Evolutionary conservation across 108 stramenopile genomes (phyloP).

Genomic region (Stephanodiscus minutulus): DNA sequence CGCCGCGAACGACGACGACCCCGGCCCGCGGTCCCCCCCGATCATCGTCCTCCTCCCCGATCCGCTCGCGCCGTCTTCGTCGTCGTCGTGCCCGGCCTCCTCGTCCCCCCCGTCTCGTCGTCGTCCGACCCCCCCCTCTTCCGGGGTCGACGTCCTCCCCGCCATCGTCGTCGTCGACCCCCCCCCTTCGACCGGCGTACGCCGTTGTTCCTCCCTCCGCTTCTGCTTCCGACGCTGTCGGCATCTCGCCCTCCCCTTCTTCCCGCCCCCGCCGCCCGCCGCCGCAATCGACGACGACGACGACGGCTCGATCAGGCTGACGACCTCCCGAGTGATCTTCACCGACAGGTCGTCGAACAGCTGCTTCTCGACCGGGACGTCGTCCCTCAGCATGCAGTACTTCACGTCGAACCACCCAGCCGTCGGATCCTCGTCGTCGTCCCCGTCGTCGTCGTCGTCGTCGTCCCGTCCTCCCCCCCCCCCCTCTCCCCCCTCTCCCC

Average conservation of each 20-base stretch:
- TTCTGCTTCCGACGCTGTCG: slow-evolving; percentile 33
- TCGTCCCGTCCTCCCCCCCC: background rate
- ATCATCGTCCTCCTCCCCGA: background rate
- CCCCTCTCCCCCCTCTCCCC: background rate
- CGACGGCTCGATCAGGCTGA: slow-evolving; percentile 64
- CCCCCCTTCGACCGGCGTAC: background rate
- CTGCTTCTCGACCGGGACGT: slow-evolving; percentile 60
- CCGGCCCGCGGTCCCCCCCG: too few species aligned
- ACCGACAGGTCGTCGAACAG: slow-evolving; percentile 63
- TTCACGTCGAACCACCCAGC: slow-evolving; percentile 65
- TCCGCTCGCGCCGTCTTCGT: too few species aligned
- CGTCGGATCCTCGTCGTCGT: slow-evolving; percentile 14
- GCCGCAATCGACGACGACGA: background rate
- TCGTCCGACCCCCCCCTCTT: background rate
- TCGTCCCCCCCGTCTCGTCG: too few species aligned
- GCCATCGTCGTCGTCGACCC: slow-evolving; percentile 8
- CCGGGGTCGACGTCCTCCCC: background rate
- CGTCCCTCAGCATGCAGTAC: slow-evolving; percentile 70
- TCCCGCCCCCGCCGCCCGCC: slow-evolving; percentile 1
- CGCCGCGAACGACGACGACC: background rate
- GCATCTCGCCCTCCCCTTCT: slow-evolving; percentile 13
- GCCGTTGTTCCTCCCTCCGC: slow-evolving; percentile 26
- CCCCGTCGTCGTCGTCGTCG: slow-evolving; percentile 6
- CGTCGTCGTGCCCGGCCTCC: too few species aligned
- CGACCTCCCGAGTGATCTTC: slow-evolving; percentile 71